Percentiles rank a stretch among this genome's conserved stretches.
Evolutionary conservation across 2,329 filamentous ascomycete species (phyloP).

Genomic region (Arthrobotrys iridis): DNA sequence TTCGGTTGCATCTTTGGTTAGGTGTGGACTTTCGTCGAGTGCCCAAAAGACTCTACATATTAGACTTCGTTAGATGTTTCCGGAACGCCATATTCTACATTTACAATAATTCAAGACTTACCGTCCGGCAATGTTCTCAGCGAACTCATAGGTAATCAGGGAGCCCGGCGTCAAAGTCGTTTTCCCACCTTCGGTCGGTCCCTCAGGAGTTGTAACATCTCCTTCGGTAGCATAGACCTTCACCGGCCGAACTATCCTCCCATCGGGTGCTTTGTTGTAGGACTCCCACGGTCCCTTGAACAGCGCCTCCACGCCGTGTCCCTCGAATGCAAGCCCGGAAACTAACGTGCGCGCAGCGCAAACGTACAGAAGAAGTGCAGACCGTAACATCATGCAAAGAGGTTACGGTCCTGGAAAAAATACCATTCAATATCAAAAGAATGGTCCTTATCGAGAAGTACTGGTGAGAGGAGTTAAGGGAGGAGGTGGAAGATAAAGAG

Average conservation of each 20-base stretch:
- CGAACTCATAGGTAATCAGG: conserved; percentile 62
- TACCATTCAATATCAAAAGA: conserved; percentile 17
- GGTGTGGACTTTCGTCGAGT: conserved; percentile 17
- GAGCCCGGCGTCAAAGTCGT: conserved; percentile 60
- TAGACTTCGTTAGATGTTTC: conserved; percentile 58
- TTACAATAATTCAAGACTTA: too few species aligned
- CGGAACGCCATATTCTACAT: too few species aligned
- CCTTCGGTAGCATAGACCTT: conserved; percentile 61
- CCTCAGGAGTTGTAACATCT: conserved; percentile 57
- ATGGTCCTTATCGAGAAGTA: background rate
- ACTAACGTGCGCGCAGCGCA: conserved; percentile 42
- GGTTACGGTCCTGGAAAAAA: conserved; percentile 31
- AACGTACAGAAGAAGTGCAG: conserved; percentile 22
- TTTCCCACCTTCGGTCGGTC: conserved; percentile 39
- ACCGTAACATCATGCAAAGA: conserved; percentile 49
- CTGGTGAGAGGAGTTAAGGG: background rate
- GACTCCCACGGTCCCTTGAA: conserved; percentile 63
- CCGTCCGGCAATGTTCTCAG: conserved; percentile 63
- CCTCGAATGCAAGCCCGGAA: conserved; percentile 36
- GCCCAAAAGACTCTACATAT: conserved; percentile 56
- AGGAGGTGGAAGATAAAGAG: background rate
- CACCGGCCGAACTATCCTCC: conserved; percentile 60
- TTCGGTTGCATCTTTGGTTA: conserved; percentile 16
- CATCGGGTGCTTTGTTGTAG: conserved; percentile 62
- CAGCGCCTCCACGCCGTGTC: conserved; percentile 56